Percentiles rank a stretch among this genome's conserved stretches.
phyloP scores from a whole-genome alignment of 2,329 filamentous ascomycete genomes.

The Dryadomyces sulphureus region DNA sequence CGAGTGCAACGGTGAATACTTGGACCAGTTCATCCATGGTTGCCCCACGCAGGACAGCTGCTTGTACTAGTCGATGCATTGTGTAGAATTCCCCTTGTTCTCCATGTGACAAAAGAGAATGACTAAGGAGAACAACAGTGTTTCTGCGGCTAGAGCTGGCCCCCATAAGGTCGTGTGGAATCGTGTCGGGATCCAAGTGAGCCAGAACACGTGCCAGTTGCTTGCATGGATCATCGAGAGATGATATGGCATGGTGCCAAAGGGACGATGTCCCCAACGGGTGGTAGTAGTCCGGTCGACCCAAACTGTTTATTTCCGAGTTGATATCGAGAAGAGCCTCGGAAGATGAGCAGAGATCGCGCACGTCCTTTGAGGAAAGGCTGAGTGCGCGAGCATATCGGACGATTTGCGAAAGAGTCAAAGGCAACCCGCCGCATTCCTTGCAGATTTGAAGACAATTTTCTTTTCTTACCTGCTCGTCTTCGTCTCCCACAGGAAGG shows the following conservation, averaged over 20 bases:
- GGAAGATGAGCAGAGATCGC: neutral
- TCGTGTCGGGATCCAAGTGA: neutral
- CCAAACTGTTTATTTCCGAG: neutral
- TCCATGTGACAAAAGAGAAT: neutral
- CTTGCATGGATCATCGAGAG: neutral
- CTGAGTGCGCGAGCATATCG: neutral
- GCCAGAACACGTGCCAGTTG: neutral
- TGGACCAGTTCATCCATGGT: neutral
- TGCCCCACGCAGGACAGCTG: neutral
- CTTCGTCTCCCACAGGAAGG: neutral
- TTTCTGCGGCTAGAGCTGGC: neutral
- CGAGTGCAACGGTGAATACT: neutral
- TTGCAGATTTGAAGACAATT: neutral
- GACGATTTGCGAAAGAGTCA: neutral
- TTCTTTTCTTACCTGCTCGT: neutral
- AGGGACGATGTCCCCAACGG: neutral
- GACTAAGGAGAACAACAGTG: neutral
- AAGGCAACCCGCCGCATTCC: neutral
- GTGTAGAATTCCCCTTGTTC: neutral
- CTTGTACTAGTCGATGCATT: neutral
- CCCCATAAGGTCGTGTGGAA: neutral
- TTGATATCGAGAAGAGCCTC: neutral
- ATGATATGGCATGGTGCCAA: neutral
- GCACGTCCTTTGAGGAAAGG: neutral
- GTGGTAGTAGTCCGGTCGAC: neutral